Evolutionary conservation across 257 asterid species (phyloP).

Genomic region (Echium plantagineum): DNA sequence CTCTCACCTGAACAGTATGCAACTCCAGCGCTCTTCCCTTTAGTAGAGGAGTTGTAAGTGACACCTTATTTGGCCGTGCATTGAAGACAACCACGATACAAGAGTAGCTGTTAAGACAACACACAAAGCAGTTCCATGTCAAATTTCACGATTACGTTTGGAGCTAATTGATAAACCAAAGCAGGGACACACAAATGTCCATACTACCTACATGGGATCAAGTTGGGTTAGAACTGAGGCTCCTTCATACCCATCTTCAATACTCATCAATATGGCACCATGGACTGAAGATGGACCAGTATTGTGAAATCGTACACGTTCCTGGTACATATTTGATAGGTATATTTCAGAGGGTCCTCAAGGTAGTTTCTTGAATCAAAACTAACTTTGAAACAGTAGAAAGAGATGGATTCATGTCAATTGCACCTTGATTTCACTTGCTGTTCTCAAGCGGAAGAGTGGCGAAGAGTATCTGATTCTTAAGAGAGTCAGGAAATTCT

Average conservation of each 20-base stretch:
- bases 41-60: slow-evolving; percentile 40
- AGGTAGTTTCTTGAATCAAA: not conserved
- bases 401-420: not conserved
- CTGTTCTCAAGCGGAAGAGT: slow-evolving; percentile 70
- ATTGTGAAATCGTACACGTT: slow-evolving; percentile 74
- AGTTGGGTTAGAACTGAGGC: slow-evolving; percentile 57
- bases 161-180: not conserved
- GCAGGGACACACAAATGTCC: not conserved
- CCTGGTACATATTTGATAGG: slow-evolving; percentile 24
- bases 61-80: slow-evolving; percentile 42
- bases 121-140: not conserved
- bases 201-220: slow-evolving; percentile 51
- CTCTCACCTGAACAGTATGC: slow-evolving; percentile 74
- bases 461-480: slow-evolving; percentile 89
- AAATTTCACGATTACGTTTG: slow-evolving; percentile 9
- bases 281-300: slow-evolving; percentile 72
- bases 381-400: not conserved
- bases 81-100: slow-evolving; percentile 49
- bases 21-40: slow-evolving; percentile 46
- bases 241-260: slow-evolving; percentile 80
- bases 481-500: slow-evolving; percentile 47
- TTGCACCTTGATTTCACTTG: slow-evolving; percentile 68
- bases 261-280: slow-evolving; percentile 75
- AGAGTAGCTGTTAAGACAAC: slow-evolving; percentile 53
- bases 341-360: not conserved